Percentiles rank a stretch among this genome's conserved stretches.
Conservation (phyloP, 805 yeast species). For the Suhomyces xylopsoci region DNA sequence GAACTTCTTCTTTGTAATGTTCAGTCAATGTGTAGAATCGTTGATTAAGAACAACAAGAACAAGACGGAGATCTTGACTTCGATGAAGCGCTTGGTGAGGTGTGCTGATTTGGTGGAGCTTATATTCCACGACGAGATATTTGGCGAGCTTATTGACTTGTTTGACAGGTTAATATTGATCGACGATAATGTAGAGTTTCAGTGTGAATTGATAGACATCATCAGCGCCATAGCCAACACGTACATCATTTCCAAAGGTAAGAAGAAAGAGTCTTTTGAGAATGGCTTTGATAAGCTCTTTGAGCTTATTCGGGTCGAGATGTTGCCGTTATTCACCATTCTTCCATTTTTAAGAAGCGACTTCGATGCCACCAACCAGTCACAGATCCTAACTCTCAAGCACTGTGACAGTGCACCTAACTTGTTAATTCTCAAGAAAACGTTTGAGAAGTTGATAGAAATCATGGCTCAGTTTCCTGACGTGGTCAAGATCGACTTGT, state of each 20-base stretch:
- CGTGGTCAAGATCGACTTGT: slow-evolving; percentile 66
- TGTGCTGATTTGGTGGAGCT: slow-evolving; percentile 55
- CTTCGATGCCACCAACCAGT: slow-evolving; percentile 27
- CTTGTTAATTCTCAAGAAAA: slow-evolving; percentile 44
- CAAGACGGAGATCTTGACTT: slow-evolving; percentile 49
- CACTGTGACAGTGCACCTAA: slow-evolving; percentile 35
- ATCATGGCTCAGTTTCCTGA: slow-evolving; percentile 67
- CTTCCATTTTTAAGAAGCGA: slow-evolving; percentile 59
- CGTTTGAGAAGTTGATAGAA: slow-evolving; percentile 51
- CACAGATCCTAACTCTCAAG: slow-evolving; percentile 24
- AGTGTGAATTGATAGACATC: slow-evolving; percentile 46
- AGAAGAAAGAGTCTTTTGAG: slow-evolving; percentile 17
- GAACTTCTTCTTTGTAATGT: slow-evolving; percentile 72
- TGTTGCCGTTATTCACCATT: slow-evolving; percentile 57
- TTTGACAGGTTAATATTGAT: slow-evolving; percentile 68
- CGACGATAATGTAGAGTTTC: slow-evolving; percentile 59
- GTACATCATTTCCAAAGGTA: slow-evolving; percentile 24
- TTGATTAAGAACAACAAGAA: slow-evolving; percentile 46
- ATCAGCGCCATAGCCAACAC: slow-evolving; percentile 29
- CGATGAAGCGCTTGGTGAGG: slow-evolving; percentile 48
- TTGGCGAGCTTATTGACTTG: slow-evolving; percentile 71
- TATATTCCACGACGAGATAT: slow-evolving; percentile 63
- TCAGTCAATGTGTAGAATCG: slow-evolving; percentile 80
- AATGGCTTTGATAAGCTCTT: slow-evolving; percentile 73
- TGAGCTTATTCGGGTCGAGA: slow-evolving; percentile 69